Percentiles rank a stretch among this genome's conserved stretches.
phyloP scores from a whole-genome alignment of 257 asterid genomes.

The Oldenlandia corymbosa region DNA sequence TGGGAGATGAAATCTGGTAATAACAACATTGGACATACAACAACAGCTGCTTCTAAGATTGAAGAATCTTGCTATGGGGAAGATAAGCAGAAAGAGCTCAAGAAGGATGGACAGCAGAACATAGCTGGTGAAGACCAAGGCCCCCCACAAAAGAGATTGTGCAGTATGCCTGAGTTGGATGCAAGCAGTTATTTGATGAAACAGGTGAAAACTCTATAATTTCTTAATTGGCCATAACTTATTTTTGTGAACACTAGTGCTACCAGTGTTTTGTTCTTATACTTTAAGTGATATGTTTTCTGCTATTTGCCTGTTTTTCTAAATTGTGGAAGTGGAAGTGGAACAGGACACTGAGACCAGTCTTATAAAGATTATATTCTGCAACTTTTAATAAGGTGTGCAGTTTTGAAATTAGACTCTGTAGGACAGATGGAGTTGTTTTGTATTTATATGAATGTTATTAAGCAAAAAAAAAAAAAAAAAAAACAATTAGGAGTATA shows the following conservation, averaged over 20 bases:
- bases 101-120: slow-evolving; percentile 34
- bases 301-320: not conserved
- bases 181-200: slow-evolving; percentile 63
- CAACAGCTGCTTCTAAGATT: slow-evolving; percentile 27
- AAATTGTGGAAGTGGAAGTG: not conserved
- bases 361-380: not conserved
- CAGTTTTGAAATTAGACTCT: not conserved
- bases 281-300: too few species aligned
- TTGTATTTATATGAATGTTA: too few species aligned
- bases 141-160: slow-evolving; percentile 54
- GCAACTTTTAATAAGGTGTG: not conserved
- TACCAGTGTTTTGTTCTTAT: not conserved
- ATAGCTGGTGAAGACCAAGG: slow-evolving; percentile 43
- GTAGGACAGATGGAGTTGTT: not conserved
- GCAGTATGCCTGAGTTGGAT: slow-evolving; percentile 44
- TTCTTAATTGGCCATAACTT: not conserved
- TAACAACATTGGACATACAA: slow-evolving; percentile 29
- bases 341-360: too few species aligned
- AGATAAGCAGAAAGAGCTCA: slow-evolving; percentile 27
- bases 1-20: slow-evolving; percentile 35
- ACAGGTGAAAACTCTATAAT: slow-evolving; percentile 40
- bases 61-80: slow-evolving; percentile 34
- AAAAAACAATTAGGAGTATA: too few species aligned
- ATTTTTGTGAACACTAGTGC: not conserved
- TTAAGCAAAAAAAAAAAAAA: too few species aligned